Conservation (phyloP, 2,329 filamentous ascomycete genomes). For the Plenodomus tracheiphilus region DNA sequence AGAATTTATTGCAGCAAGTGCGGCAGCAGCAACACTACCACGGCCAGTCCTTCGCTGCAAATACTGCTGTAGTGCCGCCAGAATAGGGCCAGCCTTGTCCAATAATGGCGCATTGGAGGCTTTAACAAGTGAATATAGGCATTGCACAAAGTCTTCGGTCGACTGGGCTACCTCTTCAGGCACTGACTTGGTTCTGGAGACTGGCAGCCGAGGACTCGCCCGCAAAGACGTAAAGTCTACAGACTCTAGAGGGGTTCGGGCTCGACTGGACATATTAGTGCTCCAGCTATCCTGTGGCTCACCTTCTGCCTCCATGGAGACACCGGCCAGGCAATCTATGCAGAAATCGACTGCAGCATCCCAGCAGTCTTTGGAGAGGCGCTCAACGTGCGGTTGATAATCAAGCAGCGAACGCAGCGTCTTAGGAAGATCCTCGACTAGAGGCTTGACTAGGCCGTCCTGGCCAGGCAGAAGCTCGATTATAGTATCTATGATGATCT, state of each 20-base stretch:
- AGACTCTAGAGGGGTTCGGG: conserved; percentile 37
- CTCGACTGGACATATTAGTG: conserved; percentile 33
- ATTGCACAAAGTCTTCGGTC: conserved; percentile 57
- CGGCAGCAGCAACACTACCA: conserved; percentile 70
- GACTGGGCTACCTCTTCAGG: conserved; percentile 28
- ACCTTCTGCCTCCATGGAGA: conserved; percentile 28
- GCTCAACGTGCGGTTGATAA: conserved; percentile 77
- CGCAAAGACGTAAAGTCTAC: conserved; percentile 27
- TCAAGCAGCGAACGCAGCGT: conserved; percentile 71
- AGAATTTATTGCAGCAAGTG: conserved; percentile 75
- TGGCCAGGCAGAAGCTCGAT: conserved; percentile 69
- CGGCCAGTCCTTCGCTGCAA: conserved; percentile 65
- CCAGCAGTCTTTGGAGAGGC: conserved; percentile 72
- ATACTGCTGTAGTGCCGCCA: conserved; percentile 61
- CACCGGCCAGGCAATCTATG: conserved; percentile 58
- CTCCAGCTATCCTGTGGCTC: conserved; percentile 33
- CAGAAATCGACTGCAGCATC: conserved; percentile 71
- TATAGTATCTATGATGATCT: conserved; percentile 79
- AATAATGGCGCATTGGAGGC: conserved; percentile 70
- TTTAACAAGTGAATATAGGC: conserved; percentile 65
- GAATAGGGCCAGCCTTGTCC: conserved; percentile 59
- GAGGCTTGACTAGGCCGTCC: conserved; percentile 68
- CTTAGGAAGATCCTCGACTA: conserved; percentile 79
- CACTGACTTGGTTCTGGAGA: conserved; percentile 19
- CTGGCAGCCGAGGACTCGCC: conserved; percentile 28